Base-by-base conservation (phyloP, 2,329 filamentous ascomycete genomes). In the Alternaria sp. region DNA sequence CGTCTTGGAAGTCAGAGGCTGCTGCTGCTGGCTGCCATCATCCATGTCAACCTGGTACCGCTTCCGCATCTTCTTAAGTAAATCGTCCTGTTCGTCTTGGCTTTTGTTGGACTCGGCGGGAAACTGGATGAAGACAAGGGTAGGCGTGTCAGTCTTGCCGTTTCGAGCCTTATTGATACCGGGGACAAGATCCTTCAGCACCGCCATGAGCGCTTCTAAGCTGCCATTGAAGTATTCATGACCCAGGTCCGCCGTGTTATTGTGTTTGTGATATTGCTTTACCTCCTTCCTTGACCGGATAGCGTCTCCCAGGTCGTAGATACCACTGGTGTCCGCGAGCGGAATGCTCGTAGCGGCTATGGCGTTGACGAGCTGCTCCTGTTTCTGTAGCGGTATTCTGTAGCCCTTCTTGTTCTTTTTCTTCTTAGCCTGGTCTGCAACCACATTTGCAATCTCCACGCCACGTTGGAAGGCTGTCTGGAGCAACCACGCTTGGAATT, bases 271-370 rank as follows among this genome's bases (percentile, higher is more conserved):
- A 43, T 51, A 68, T 28, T 67, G 43, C 8, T 44, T 59, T 19
- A 69, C 61, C 30, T 72, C 69, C 49, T 67, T 72, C 43, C 68
- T 51, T 11, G 57, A 17, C 7, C 69, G 67, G 26, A 72, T 65
- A n/a, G 69, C 69, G 43, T 71, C 68, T 6, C 49, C 40, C 19
- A 71, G 57, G 50, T 72, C 65, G 10, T 40, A 44, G 6, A 72
- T 40, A 7, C 67, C 67, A 3, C 62, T 64, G 3, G 30, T 60
- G 56, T 71, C 68, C 13, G 55, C 40, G 6, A 67, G 50, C 23
- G 65, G 65, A 17, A 47, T 26, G 9, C 57, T 63, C 2, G 67
- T 57, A 4, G 61, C 49, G 15, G 61, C 57, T 44, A 72, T 65
- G 15, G 45, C 65, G 23, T 69, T 40, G 15, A 67, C 63, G 11